phyloP scores from a whole-genome alignment of 2,329 filamentous ascomycete species.

The Hirsutella rhossiliensis region DNA sequence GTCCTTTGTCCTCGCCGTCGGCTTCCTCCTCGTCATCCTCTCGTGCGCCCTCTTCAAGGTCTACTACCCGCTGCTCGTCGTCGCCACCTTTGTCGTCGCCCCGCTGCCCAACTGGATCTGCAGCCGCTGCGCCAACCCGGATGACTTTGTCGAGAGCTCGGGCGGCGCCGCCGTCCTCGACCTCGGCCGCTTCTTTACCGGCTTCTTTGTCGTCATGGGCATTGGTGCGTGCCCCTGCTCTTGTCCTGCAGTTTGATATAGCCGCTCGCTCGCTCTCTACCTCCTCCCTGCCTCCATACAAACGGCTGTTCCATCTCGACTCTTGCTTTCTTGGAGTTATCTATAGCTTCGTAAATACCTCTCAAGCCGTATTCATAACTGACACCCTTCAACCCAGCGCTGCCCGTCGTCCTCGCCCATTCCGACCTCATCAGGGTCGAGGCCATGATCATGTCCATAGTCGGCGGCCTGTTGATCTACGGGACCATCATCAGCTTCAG shows the following conservation, averaged over 20 bases:
- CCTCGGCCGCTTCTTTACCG: constrained; percentile 86
- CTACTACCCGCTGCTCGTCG: constrained; percentile 91
- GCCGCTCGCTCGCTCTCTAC: too few relatives aligned
- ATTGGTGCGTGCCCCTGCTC: constrained; percentile 62
- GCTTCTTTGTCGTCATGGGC: constrained; percentile 94
- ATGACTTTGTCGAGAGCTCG: constrained; percentile 86
- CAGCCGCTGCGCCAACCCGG: constrained; percentile 72
- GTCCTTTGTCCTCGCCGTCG: constrained; percentile 96
- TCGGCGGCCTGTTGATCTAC: constrained; percentile 90
- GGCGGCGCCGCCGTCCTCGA: constrained; percentile 81
- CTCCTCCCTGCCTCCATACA: too few relatives aligned
- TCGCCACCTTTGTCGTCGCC: constrained; percentile 87
- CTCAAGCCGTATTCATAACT: background rate
- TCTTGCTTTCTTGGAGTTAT: too few relatives aligned
- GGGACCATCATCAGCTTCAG: constrained; percentile 96
- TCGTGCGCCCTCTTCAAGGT: constrained; percentile 90
- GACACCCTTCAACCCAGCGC: constrained; percentile 39
- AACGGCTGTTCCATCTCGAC: too few relatives aligned
- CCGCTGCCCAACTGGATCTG: constrained; percentile 97
- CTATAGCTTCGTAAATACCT: too few relatives aligned
- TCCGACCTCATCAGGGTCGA: constrained; percentile 68
- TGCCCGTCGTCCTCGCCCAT: constrained; percentile 81
- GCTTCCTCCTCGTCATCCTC: constrained; percentile 97
- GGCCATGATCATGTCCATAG: constrained; percentile 90
- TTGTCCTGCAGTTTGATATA: background rate